Evolutionary conservation across 1,284 basidiomycete genomes (phyloP).

Genomic region (Moesziomyces sp.): DNA sequence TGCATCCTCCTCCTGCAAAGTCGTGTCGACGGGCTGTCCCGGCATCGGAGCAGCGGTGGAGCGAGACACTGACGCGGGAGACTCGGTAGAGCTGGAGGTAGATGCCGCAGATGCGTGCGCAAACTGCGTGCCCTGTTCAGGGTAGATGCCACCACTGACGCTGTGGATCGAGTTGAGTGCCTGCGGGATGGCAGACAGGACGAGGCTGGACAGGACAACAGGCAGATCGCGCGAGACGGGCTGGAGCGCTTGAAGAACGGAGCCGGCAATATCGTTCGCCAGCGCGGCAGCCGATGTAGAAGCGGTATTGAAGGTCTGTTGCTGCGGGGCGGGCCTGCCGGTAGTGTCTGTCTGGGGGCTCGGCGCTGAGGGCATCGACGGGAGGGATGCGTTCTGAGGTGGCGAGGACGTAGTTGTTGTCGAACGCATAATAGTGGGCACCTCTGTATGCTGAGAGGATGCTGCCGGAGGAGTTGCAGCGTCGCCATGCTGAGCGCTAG

Average conservation of each 20-base stretch:
- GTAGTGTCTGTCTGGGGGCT: neutral
- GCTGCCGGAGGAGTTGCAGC: neutral
- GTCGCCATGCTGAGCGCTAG: neutral
- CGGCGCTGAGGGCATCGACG: neutral
- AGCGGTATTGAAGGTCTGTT: neutral
- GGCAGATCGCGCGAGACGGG: constrained; percentile 11
- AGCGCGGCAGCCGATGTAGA: neutral
- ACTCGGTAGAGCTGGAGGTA: neutral
- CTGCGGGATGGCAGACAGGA: constrained; percentile 3
- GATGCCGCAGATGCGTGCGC: neutral
- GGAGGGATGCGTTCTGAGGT: neutral
- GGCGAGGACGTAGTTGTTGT: too few species aligned
- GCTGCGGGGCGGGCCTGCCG: neutral
- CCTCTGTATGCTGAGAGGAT: neutral
- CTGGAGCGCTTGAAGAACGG: constrained; percentile 14
- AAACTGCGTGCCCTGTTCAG: too few species aligned
- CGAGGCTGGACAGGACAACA: constrained; percentile 1
- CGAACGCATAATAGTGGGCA: too few species aligned
- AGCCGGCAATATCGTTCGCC: constrained; percentile 9
- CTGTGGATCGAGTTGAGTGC: neutral
- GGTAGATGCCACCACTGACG: neutral
- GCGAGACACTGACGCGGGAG: neutral
- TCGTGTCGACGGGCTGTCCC: neutral
- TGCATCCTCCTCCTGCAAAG: neutral
- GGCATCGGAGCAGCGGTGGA: too few species aligned